Conservation (phyloP, 1,139 yeast genomes). For the Geotrichum phurueaensis region DNA sequence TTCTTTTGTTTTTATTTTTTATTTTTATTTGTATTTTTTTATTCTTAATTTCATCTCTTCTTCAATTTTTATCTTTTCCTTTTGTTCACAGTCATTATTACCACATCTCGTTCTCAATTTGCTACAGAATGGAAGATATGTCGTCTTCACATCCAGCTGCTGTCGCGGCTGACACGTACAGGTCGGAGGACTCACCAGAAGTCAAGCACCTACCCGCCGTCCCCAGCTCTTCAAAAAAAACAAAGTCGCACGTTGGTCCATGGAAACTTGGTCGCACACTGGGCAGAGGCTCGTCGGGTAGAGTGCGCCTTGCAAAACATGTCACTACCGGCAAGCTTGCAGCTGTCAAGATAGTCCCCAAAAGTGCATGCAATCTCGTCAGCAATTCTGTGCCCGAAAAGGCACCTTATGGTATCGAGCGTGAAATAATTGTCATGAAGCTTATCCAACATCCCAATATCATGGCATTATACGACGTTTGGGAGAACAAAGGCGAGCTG, state of each 20-base stretch:
- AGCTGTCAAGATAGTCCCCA: slow-evolving; percentile 94
- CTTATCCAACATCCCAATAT: slow-evolving; percentile 88
- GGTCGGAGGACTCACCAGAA: slow-evolving; percentile 4
- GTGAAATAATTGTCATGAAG: slow-evolving; percentile 91
- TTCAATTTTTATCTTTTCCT: neutral
- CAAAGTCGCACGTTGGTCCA: slow-evolving; percentile 81
- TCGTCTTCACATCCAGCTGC: neutral
- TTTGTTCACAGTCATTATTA: neutral
- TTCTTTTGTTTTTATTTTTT: neutral
- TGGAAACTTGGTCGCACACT: slow-evolving; percentile 92
- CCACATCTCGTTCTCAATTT: slow-evolving; percentile 1
- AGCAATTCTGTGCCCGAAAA: slow-evolving; percentile 19
- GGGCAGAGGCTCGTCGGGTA: slow-evolving; percentile 92
- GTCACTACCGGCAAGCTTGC: slow-evolving; percentile 80
- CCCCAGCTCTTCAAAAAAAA: slow-evolving; percentile 46
- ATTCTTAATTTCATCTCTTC: neutral
- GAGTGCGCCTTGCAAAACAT: slow-evolving; percentile 88
- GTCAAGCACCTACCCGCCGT: slow-evolving; percentile 54
- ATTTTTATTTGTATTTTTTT: neutral
- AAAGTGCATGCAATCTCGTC: slow-evolving; percentile 47
- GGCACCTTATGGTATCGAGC: slow-evolving; percentile 82
- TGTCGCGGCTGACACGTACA: neutral
- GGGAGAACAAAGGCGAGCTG: slow-evolving; percentile 94
- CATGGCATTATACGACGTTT: slow-evolving; percentile 91
- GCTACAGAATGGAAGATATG: slow-evolving; percentile 1